Base-by-base conservation (phyloP, 139 green algal species). In the Picochlorum sp. region DNA sequence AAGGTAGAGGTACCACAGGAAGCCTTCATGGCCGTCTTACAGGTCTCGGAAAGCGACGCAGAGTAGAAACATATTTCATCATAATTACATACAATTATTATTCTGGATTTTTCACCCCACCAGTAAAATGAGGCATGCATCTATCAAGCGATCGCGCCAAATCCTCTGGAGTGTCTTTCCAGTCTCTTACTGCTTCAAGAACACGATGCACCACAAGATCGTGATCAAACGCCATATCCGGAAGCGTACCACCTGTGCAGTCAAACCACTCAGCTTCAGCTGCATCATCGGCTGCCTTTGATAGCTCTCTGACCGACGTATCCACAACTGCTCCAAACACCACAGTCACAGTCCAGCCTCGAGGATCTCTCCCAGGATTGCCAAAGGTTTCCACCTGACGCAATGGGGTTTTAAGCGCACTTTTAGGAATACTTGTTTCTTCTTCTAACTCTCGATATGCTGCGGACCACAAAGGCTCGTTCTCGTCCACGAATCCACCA, bases 11-110 rank as follows among this genome's bases (percentile, higher is more conserved):
- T 96, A 66, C 89, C 89, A 11, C 88, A 98, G 78, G 89, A 95
- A 58, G 94, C 94, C 1, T 99, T 99, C 82, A 95, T 98, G 87
- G 92, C 92, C 16, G 84, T 97, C 37, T 81, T 98, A 57, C 38
- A 58, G 7, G 72, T 77, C 70, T 72, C 60, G 63, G 30, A 60
- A 16, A 60, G 68, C 28, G 26, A 44, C 14, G 18, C 16, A 62
- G 56, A 45, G 6, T 44, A 45, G n/a, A 21, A n/a, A 45, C 11
- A 54, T 26, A 45, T 54, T 34, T 54, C 31, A 56, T 62, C 9
- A 14, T 58, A 26, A 8, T 58, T 14, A 26, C 9, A 11, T 58
- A 30, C 28, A 30, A 30, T 30, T 30, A 58, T 58, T 49, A 49
- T 58, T 58, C 23, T 58, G 23, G 50, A 58, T 58, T 58, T 58